A percentile compares a stretch with the other conserved stretches of the same genome.
Evolutionary conservation across 2,329 filamentous ascomycete species (phyloP).

Genomic region (Teratosphaeria viscida): DNA sequence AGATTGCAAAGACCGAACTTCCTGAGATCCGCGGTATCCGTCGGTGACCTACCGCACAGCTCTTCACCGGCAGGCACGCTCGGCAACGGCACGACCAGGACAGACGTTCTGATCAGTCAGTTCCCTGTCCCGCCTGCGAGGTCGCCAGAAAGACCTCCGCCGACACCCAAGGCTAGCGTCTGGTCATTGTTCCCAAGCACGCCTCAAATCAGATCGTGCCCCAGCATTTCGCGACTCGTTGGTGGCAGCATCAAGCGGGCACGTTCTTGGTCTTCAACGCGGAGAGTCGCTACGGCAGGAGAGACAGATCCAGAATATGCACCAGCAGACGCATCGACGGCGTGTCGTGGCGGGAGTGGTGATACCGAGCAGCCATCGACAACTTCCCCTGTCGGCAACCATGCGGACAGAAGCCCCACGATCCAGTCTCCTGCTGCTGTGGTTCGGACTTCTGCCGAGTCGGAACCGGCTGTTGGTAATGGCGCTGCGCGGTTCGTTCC

Average conservation of each 20-base stretch:
- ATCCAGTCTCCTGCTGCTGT: not conserved
- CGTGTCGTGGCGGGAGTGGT: not conserved
- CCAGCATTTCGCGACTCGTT: not conserved
- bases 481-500: conserved; percentile 6
- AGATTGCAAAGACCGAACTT: not conserved
- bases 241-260: not conserved
- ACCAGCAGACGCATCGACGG: not conserved
- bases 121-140: conserved; percentile 14
- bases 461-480: conserved; percentile 6
- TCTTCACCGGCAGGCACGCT: not conserved
- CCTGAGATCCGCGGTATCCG: not conserved
- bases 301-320: not conserved
- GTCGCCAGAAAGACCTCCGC: not conserved
- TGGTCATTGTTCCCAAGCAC: conserved; percentile 6
- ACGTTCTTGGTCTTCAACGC: not conserved
- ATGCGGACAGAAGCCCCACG: not conserved
- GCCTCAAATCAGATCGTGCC: conserved; percentile 2
- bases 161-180: not conserved
- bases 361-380: not conserved
- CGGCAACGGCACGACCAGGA: conserved; percentile 9
- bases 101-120: conserved; percentile 12
- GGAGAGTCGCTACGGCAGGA: not conserved
- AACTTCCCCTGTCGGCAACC: not conserved
- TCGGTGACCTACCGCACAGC: not conserved
- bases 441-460: not conserved